phyloP scores from a whole-genome alignment of 2,329 filamentous ascomycete genomes.

The Aureobasidium melanogenum region DNA sequence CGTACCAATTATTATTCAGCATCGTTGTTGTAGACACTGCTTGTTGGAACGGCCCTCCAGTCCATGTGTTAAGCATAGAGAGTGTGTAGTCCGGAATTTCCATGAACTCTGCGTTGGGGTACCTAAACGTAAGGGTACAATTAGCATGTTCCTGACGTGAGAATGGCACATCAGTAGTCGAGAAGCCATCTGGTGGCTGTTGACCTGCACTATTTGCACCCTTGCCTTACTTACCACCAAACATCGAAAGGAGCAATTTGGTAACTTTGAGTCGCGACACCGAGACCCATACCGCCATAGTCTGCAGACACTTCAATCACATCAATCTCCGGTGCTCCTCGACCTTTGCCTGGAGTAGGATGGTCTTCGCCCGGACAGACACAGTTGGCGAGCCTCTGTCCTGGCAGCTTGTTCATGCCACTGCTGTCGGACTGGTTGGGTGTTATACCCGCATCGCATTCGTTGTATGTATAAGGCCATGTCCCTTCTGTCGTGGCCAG shows the following conservation, averaged over 20 bases:
- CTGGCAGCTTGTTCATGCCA: constrained; percentile 35
- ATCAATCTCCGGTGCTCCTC: constrained; percentile 42
- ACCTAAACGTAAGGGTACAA: constrained; percentile 14
- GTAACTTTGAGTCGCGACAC: constrained; percentile 40
- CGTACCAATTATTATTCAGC: constrained; percentile 48
- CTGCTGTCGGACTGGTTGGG: constrained; percentile 39
- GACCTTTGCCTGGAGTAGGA: constrained; percentile 37
- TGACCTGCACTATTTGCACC: too few species aligned
- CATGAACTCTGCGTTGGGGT: constrained; percentile 45
- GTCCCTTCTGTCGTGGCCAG: constrained; percentile 44
- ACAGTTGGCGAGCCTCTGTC: constrained; percentile 37
- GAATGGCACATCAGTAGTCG: too few species aligned
- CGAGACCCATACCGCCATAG: constrained; percentile 25
- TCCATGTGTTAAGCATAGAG: constrained; percentile 43
- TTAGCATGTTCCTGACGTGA: too few species aligned
- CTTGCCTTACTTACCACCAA: constrained; percentile 21
- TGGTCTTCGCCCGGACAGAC: constrained; percentile 38
- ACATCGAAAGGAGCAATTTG: constrained; percentile 42
- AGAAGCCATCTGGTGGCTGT: too few species aligned
- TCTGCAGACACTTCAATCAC: constrained; percentile 37
- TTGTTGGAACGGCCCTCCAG: constrained; percentile 47
- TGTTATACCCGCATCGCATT: constrained; percentile 42
- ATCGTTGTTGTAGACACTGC: constrained; percentile 47
- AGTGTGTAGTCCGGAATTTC: constrained; percentile 41
- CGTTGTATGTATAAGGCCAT: constrained; percentile 47